A percentile compares a stretch with the other conserved stretches of the same genome.
These are phyloP conservation scores for Scedosporium boydii DNA, from an alignment of 2,329 filamentous ascomycete species.

Conservation along the genomic window DNA sequence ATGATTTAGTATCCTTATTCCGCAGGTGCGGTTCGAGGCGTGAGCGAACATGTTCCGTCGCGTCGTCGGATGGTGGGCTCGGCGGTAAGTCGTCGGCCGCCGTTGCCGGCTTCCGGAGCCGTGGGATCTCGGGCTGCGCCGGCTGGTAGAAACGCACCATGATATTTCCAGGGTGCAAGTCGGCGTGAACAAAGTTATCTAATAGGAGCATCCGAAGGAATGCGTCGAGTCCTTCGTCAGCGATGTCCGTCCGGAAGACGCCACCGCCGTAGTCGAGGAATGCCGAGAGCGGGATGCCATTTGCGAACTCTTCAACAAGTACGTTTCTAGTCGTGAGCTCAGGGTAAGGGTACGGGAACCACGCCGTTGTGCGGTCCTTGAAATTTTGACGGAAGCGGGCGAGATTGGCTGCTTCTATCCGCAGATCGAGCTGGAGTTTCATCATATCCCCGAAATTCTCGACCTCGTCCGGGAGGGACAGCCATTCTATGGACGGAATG, in stretches of 20 bases:
- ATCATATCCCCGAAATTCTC: conserved; percentile 96
- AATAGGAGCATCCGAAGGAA: conserved; percentile 95
- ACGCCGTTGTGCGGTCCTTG: conserved; percentile 79
- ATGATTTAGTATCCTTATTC: conserved; percentile 53
- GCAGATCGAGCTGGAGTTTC: conserved; percentile 88
- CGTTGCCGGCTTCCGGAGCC: conserved; percentile 15
- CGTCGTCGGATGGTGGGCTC: conserved; percentile 48
- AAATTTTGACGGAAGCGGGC: conserved; percentile 85
- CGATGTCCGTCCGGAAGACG: conserved; percentile 87
- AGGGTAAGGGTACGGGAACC: conserved; percentile 90
- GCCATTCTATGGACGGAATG: conserved; percentile 93
- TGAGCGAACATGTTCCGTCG: conserved; percentile 78
- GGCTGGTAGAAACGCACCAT: conserved; percentile 98
- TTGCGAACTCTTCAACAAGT: conserved; percentile 88
- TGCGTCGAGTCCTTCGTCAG: conserved; percentile 87
- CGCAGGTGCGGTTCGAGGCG: conserved; percentile 65
- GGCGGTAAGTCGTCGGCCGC: conserved; percentile 23
- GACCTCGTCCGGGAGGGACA: conserved; percentile 92
- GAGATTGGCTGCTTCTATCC: conserved; percentile 89
- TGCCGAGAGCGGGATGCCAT: conserved; percentile 82
- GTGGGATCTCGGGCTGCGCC: conserved; percentile 53
- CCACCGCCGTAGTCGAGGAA: conserved; percentile 90
- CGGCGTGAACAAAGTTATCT: conserved; percentile 96
- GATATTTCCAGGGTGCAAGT: conserved; percentile 95
- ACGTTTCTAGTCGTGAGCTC: conserved; percentile 90